Evolutionary conservation across 225 moss, liverwort and hornwort species (phyloP).

Genomic region (Climacium dendroides): DNA sequence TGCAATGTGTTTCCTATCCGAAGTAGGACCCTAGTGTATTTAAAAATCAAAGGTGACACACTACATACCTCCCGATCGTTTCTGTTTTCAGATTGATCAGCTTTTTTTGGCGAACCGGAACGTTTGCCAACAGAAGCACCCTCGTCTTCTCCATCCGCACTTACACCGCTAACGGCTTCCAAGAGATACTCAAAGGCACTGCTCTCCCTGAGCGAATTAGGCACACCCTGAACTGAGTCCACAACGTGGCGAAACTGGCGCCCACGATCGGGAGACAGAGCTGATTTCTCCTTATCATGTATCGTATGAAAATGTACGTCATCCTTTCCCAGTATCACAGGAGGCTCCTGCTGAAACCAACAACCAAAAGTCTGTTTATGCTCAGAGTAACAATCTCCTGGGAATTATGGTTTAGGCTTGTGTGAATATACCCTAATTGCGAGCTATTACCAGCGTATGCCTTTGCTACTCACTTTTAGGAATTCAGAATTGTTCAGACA

Average conservation of each 20-base stretch:
- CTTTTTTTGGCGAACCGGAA: not conserved
- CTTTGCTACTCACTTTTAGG: not conserved
- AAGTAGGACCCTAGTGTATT: not conserved
- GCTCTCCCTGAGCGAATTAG: slow-evolving; percentile 1
- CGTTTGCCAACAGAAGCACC: not conserved
- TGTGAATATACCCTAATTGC: not conserved
- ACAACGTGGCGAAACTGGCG: not conserved
- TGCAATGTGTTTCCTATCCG: not conserved
- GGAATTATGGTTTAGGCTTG: not conserved
- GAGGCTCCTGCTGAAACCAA: slow-evolving; percentile 12
- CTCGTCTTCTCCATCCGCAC: slow-evolving; percentile 7
- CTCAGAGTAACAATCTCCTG: not conserved
- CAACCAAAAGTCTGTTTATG: not conserved
- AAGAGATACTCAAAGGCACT: slow-evolving; percentile 36
- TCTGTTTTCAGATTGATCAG: not conserved
- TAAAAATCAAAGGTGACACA: not conserved
- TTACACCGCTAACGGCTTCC: slow-evolving; percentile 28
- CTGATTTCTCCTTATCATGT: not conserved
- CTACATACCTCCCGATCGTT: slow-evolving; percentile 12
- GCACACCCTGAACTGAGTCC: slow-evolving; percentile 3
- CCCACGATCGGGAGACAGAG: not conserved
- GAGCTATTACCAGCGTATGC: not conserved
- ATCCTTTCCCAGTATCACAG: not conserved
- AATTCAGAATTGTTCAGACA: not conserved
- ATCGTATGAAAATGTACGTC: not conserved